Evolutionary conservation across 805 yeast genomes (phyloP), one percentile per base, ranked within the genome.

Genomic region (Ogataea zsoltii): DNA sequence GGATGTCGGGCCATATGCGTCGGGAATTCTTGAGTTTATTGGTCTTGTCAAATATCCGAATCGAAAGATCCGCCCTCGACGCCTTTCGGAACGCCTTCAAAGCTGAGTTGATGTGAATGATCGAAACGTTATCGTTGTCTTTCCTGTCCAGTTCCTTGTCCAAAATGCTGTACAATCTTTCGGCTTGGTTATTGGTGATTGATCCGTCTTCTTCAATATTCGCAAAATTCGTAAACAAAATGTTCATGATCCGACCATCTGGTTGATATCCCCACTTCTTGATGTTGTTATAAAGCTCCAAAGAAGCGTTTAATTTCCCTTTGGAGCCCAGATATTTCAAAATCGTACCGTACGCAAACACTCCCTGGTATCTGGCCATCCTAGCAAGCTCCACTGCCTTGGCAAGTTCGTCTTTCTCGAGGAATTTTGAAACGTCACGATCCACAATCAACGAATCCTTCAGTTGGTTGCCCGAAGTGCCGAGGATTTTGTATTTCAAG

Each of bases 311-410:
- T 0, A 73, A 60, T 17, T 73, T 71, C 2, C 74, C 71, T 7
- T 67, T 54, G 7, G 61, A 60, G 3, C 83, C 62, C 33, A 73
- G 67, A 68, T 79, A 74, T 48, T 75, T 72, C 56, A 81, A 60
- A 0, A 86, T 70, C n/a, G 75, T 70, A 51, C 87, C 86, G 79
- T 80, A 75, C 1, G 80, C 86, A 26, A 81, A 86, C 0, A 70
- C 53, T 7, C 86, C 88, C 30, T 72, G 71, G 23, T 26, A 33
- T 19, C 64, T 46, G 1, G 66, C 67, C 35, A 63, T 16, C 18
- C 43, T 42, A 3, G 60, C 57, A 30, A 64, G 38, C 14, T 48
- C 49, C 18, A 54, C 46, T 0, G 91, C 91, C 46, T 85, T 76
- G 26, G 67, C 70, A 0, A 71, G 49, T 29, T 77, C 79, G 42